Evolutionary conservation across 768 basidiomycete genomes (phyloP), one percentile per base, ranked within the genome.

Genomic region (Mrakia hoshinonis): DNA sequence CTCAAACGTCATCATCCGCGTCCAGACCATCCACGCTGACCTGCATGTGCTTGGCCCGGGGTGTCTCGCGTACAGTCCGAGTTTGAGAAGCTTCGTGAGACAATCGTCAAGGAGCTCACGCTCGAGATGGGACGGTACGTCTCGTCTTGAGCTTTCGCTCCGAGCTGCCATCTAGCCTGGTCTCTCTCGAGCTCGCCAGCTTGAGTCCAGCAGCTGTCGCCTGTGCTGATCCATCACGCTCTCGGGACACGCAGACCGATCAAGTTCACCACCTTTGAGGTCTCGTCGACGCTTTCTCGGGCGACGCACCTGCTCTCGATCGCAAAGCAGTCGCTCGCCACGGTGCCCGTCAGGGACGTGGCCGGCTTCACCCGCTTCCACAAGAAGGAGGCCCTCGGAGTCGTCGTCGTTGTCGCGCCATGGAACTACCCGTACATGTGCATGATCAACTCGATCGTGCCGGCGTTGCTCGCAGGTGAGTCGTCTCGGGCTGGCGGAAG

Each of bases 401-500:
- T 97, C 29, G 85, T 96, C 0, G 84, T 92, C 55, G 85, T 93
- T 62, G 88, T 98, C 74, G 86, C 90, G 0, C 91, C 93, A 2
- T 96, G 92, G 93, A 94, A 90, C 79, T 95, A 85, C 80, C 93
- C 93, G 0, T 93, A 92, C 81, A 86, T 98, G 39, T 88, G 87
- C 46, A 86, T 91, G 47, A 85, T 97, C 79, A 99, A 99, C 80
- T 87, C 91, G 4, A 86, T 98, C 64, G 84, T 99, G 29, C 96
- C 96, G 1, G 91, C 92, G 0, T 82, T 99, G 74, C 82, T 98
- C 36, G 87, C 94, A 6, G 83, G 70, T 74, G 20, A 22, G 67
- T 51, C 20, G 22, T 2, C 31, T 26, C 22, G 24, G 34, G 43
- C 43, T 15, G 43, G 6, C 43, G 43, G 43, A 43, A 6, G 43